These are phyloP conservation scores for Calonectria henricotiae DNA, from an alignment of 2,329 filamentous ascomycete species.

Conservation along the genomic window DNA sequence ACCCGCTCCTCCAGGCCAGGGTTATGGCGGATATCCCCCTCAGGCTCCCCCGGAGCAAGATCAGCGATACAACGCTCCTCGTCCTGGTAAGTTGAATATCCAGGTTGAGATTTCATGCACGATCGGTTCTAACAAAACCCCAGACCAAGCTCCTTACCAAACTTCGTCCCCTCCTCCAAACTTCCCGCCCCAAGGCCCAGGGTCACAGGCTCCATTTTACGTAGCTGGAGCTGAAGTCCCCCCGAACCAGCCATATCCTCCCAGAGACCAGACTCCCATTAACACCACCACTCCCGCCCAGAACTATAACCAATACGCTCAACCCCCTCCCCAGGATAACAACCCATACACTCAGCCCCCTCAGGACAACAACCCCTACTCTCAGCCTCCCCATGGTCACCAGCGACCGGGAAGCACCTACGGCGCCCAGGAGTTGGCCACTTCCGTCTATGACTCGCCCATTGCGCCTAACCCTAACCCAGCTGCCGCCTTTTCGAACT, in stretches of 20 bases:
- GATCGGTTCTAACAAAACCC: conserved; percentile 38
- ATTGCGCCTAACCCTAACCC: conserved; percentile 68
- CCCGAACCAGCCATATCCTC: conserved; percentile 67
- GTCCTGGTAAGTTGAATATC: conserved; percentile 58
- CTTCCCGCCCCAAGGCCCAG: conserved; percentile 69
- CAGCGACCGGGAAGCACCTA: conserved; percentile 79
- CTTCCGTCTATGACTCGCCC: conserved; percentile 84
- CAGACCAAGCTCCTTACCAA: conserved; percentile 66
- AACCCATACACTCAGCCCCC: conserved; percentile 65
- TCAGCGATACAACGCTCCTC: conserved; percentile 79
- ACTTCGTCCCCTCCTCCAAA: conserved; percentile 69
- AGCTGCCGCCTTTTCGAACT: conserved; percentile 64
- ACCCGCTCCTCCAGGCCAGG: conserved; percentile 65
- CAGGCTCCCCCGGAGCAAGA: conserved; percentile 69
- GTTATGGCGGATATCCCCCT: conserved; percentile 64
- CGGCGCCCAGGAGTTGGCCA: conserved; percentile 84
- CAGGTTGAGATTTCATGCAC: background rate
- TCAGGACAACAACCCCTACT: conserved; percentile 60
- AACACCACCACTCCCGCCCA: conserved; percentile 70
- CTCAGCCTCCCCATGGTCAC: conserved; percentile 58
- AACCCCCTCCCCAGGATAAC: conserved; percentile 56
- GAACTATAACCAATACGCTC: conserved; percentile 62
- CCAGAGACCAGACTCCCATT: conserved; percentile 68
- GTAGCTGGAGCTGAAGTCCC: conserved; percentile 73
- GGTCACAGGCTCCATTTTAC: conserved; percentile 76